Evolutionary conservation across 257 asterid species (phyloP).

Genomic region (Avicennia marina): DNA sequence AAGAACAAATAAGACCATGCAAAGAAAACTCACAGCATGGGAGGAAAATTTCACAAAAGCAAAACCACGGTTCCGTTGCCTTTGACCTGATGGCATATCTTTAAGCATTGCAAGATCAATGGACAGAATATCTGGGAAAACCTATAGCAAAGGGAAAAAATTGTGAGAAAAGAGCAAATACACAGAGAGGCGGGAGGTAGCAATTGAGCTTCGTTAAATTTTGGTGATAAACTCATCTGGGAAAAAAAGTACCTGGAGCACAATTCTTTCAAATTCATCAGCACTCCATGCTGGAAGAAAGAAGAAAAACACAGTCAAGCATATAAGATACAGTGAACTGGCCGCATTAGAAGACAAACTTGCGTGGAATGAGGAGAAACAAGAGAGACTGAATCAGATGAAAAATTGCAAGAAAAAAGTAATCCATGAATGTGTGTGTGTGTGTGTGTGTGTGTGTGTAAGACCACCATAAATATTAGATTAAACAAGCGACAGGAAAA

Average conservation of each 20-base stretch:
- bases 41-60: slow-evolving; percentile 81
- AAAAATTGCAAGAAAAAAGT: neutral
- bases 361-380: neutral
- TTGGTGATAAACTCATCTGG: neutral
- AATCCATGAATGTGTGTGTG: too few relatives aligned
- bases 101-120: slow-evolving; percentile 59
- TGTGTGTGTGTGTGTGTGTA: too few relatives aligned
- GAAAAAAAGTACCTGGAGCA: slow-evolving; percentile 56
- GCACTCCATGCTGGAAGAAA: slow-evolving; percentile 68
- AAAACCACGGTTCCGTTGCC: slow-evolving; percentile 80
- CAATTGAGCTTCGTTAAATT: neutral
- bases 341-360: neutral
- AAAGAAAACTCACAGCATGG: slow-evolving; percentile 67
- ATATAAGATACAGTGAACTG: slow-evolving; percentile 12
- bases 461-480: neutral
- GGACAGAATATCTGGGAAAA: slow-evolving; percentile 72
- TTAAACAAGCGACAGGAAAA: neutral
- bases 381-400: neutral
- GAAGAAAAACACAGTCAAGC: slow-evolving; percentile 22
- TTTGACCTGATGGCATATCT: slow-evolving; percentile 50
- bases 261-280: slow-evolving; percentile 60
- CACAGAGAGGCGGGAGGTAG: neutral
- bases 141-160: slow-evolving; percentile 32
- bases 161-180: slow-evolving; percentile 13
- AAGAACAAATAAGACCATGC: slow-evolving; percentile 14